phyloP scores from a whole-genome alignment of 805 yeast species.

The Kuraishia ogatae region DNA sequence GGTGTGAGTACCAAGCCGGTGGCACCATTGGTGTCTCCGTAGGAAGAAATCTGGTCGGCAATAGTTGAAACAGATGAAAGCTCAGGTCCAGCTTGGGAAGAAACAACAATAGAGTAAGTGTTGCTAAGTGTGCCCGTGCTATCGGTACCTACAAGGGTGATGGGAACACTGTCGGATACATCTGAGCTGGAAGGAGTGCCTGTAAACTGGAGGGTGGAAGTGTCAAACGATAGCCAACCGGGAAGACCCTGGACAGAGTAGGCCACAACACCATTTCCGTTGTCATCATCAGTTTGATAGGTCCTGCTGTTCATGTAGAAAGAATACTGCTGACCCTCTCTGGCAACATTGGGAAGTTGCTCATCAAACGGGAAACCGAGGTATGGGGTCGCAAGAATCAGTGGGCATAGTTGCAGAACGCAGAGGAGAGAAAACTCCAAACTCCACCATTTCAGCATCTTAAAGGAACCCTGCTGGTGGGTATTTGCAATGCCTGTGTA shows the following conservation, averaged over 20 bases:
- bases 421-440: background rate
- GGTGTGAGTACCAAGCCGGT: constrained; percentile 70
- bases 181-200: constrained; percentile 56
- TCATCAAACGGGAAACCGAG: constrained; percentile 70
- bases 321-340: constrained; percentile 49
- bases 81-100: constrained; percentile 46
- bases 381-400: constrained; percentile 35
- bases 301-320: constrained; percentile 71
- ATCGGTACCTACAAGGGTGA: constrained; percentile 61
- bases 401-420: background rate
- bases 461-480: no score
- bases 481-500: no score
- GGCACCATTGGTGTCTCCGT: constrained; percentile 71
- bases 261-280: constrained; percentile 25
- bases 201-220: constrained; percentile 44
- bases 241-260: constrained; percentile 61
- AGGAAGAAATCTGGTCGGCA: constrained; percentile 43
- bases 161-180: constrained; percentile 35
- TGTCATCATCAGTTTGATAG: constrained; percentile 32
- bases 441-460: background rate
- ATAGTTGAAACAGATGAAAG: constrained; percentile 33
- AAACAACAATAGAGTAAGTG: constrained; percentile 51
- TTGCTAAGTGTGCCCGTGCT: constrained; percentile 39
- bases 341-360: constrained; percentile 85
- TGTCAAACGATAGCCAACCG: constrained; percentile 70